Percentiles rank a stretch among this genome's conserved stretches.
Evolutionary conservation across 2,329 filamentous ascomycete genomes (phyloP).

Genomic region (Alternaria viburni): DNA sequence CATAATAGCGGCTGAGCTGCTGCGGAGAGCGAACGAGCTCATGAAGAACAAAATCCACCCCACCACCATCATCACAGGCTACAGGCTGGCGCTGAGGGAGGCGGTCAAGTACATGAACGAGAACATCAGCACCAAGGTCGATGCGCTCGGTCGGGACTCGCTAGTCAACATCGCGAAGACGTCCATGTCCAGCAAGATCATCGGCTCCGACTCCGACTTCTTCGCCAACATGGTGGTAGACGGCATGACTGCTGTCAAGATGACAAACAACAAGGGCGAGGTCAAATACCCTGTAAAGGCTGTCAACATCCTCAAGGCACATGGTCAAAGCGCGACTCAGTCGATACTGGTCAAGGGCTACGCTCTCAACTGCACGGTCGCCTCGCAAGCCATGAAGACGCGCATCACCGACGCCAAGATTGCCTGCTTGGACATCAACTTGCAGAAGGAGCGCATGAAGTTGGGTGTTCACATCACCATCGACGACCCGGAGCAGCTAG

Average conservation of each 20-base stretch:
- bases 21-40: constrained; percentile 92
- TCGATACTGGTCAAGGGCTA: constrained; percentile 94
- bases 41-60: constrained; percentile 99
- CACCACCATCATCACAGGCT: constrained; percentile 98
- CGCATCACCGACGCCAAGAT: constrained; percentile 94
- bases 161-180: constrained; percentile 96
- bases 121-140: constrained; percentile 95
- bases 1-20: constrained; percentile 92
- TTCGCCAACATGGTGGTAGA: constrained; percentile 98
- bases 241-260: constrained; percentile 93
- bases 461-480: constrained; percentile 97
- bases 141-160: constrained; percentile 86
- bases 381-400: constrained; percentile 97
- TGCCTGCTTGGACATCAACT: constrained; percentile 94
- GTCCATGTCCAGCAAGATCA: constrained; percentile 99
- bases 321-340: constrained; percentile 89
- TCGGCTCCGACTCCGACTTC: constrained; percentile 93
- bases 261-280: constrained; percentile 87
- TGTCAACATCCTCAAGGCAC: constrained; percentile 97
- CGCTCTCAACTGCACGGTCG: constrained; percentile 97
- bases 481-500: constrained; percentile 94
- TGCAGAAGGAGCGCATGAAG: constrained; percentile 99
- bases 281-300: constrained; percentile 98
- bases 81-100: constrained; percentile 92
- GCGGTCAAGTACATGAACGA: constrained; percentile 99